These are phyloP conservation scores for Taphrina pruni DNA, from an alignment of 1,139 yeast species.

Conservation along the genomic window DNA sequence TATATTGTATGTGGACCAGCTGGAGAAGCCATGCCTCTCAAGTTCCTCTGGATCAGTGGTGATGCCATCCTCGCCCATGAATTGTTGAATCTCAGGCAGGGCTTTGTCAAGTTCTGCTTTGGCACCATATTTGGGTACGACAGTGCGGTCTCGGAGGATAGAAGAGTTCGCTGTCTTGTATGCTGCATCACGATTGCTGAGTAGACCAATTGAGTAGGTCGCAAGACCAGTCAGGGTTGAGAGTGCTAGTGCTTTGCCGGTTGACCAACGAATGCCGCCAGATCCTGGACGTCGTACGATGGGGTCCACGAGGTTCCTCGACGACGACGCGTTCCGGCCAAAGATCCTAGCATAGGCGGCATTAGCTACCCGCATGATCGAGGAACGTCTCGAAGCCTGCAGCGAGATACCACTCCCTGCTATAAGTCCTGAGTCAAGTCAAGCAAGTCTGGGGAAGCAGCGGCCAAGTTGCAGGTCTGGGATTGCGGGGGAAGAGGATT, in stretches of 20 bases:
- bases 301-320: conserved; percentile 2
- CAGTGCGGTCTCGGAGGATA: conserved; percentile 18
- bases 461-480: not conserved
- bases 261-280: conserved; percentile 36
- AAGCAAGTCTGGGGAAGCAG: not conserved
- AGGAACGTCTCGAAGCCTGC: not conserved
- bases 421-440: not conserved
- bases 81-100: conserved; percentile 55
- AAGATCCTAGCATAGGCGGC: not conserved
- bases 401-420: too few species aligned
- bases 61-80: conserved; percentile 56
- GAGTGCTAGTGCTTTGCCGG: conserved; percentile 33
- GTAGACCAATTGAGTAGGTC: conserved; percentile 34
- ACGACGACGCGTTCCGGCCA: conserved; percentile 1
- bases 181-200: conserved; percentile 4
- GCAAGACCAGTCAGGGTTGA: conserved; percentile 33
- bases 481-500: not conserved
- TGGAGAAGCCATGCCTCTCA: conserved; percentile 51
- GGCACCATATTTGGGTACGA: conserved; percentile 53
- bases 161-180: conserved; percentile 18
- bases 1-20: conserved; percentile 51
- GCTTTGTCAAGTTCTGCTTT: conserved; percentile 56
- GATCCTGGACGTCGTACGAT: not conserved
- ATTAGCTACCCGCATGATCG: not conserved
- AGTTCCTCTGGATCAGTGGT: conserved; percentile 51